Conservation (phyloP, 2,329 filamentous ascomycete species). For the Trichoderma semiorbis region DNA sequence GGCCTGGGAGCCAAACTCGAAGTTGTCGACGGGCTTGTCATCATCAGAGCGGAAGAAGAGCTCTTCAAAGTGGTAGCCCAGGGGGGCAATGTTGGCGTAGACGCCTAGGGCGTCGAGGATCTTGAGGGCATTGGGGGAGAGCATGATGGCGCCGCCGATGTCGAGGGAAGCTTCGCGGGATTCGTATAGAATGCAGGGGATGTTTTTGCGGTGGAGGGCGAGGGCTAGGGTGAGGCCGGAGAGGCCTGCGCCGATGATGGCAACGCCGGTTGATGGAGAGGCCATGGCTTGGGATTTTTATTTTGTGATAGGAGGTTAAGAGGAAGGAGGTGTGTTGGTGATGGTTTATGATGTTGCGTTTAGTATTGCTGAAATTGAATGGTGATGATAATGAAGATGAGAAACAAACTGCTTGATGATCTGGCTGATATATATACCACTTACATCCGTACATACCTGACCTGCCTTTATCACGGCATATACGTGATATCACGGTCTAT, state of each 20-base stretch:
- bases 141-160: conserved; percentile 54
- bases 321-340: background rate
- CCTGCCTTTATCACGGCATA: background rate
- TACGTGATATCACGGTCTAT: background rate
- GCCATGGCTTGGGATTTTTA: background rate
- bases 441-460: background rate
- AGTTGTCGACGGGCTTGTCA: conserved; percentile 35
- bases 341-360: background rate
- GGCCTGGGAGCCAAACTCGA: conserved; percentile 45
- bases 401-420: background rate
- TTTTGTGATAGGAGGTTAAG: background rate
- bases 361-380: background rate
- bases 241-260: conserved; percentile 37
- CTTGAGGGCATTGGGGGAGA: conserved; percentile 56
- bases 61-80: conserved; percentile 50
- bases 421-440: background rate
- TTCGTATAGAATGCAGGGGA: conserved; percentile 51
- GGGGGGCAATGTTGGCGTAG: conserved; percentile 42
- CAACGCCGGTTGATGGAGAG: conserved; percentile 19
- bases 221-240: conserved; percentile 54
- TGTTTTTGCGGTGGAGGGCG: conserved; percentile 48
- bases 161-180: conserved; percentile 41
- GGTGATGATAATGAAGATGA: background rate
- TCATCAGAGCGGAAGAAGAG: conserved; percentile 43
- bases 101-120: conserved; percentile 50